Conservation (phyloP, 805 yeast species). For the Candida peoriensis region DNA sequence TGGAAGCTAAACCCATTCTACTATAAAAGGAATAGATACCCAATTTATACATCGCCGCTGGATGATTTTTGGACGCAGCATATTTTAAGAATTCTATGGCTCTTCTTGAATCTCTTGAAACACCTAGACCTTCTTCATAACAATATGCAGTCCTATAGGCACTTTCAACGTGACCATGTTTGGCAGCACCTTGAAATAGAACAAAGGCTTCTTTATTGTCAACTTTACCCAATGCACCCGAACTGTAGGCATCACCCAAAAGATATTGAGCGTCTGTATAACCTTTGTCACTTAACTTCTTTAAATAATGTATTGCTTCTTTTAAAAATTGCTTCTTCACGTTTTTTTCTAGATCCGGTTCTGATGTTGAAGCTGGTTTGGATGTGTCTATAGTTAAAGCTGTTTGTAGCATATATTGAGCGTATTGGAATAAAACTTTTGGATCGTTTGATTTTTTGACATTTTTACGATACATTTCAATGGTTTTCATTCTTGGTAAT, state of each 20-base stretch:
- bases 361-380: background rate
- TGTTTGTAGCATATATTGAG: conserved; percentile 84
- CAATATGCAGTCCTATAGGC: conserved; percentile 90
- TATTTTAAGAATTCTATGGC: conserved; percentile 77
- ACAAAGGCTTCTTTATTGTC: conserved; percentile 73
- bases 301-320: conserved; percentile 71
- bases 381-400: conserved; percentile 55
- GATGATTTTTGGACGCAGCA: conserved; percentile 89
- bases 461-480: conserved; percentile 81
- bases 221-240: conserved; percentile 77
- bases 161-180: conserved; percentile 87
- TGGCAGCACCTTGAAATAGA: conserved; percentile 85
- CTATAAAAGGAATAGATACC: conserved; percentile 84
- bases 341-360: conserved; percentile 30
- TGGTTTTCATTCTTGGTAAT: conserved; percentile 73
- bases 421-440: conserved; percentile 80
- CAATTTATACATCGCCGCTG: conserved; percentile 93
- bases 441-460: conserved; percentile 86
- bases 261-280: conserved; percentile 88
- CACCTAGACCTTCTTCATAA: conserved; percentile 91
- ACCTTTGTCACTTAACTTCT: conserved; percentile 71
- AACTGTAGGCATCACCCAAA: conserved; percentile 82
- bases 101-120: conserved; percentile 80
- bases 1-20: conserved; percentile 73
- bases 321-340: conserved; percentile 57